Percentiles rank a stretch among this genome's conserved stretches.
phyloP scores from a whole-genome alignment of 2,329 filamentous ascomycete species.

The Phoma sp. region DNA sequence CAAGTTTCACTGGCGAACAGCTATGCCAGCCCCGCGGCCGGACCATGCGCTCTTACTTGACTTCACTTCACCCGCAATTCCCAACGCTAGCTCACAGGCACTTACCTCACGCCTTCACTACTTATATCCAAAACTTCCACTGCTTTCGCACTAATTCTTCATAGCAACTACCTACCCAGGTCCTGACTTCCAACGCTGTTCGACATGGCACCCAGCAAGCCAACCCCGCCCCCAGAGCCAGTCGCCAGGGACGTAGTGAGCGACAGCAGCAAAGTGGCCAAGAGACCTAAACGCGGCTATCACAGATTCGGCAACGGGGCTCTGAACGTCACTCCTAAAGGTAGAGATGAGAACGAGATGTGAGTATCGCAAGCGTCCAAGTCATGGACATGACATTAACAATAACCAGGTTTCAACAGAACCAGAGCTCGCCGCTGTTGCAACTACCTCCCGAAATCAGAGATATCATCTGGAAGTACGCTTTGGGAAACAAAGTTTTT shows the following conservation, averaged over 20 bases:
- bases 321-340: not conserved
- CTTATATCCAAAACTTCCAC: no score
- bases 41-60: no score
- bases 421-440: slow-evolving; percentile 13
- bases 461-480: slow-evolving; percentile 19
- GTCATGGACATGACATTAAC: not conserved
- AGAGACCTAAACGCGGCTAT: slow-evolving; percentile 22
- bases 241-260: not conserved
- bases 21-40: no score
- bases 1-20: no score
- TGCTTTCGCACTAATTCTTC: no score
- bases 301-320: slow-evolving; percentile 13
- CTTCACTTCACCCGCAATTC: no score
- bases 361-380: not conserved
- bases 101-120: no score
- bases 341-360: not conserved
- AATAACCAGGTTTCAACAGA: not conserved
- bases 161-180: no score
- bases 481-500: not conserved
- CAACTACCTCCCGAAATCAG: slow-evolving; percentile 23
- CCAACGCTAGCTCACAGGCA: no score
- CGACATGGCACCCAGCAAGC: slow-evolving; percentile 10
- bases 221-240: not conserved
- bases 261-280: slow-evolving; percentile 6
- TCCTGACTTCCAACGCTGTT: not conserved